Evolutionary conservation across 805 yeast species (phyloP), one percentile per base, ranked within the genome.

Genomic region (Metschnikowia arizonensis): DNA sequence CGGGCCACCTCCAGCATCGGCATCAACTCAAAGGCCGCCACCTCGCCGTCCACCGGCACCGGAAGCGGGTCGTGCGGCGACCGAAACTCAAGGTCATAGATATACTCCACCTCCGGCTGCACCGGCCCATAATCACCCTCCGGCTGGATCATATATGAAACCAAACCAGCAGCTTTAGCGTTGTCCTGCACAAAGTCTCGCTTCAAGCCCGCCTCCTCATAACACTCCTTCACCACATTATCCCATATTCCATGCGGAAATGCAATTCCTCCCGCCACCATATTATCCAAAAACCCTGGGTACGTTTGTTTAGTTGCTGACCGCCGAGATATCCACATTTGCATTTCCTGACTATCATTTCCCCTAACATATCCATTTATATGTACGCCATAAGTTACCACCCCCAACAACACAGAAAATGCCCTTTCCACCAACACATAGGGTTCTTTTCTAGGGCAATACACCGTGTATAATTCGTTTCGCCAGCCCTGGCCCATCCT

Each of bases 241-340:
- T 88, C 96, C 58, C 71, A 66, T 2, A 81, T 68, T 0, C 89
- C 88, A 52, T 78, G 71, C 0, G 96, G 96, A 61, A 83, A 74
- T 0, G 95, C 97, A 3, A 93, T 58, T 0, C 99, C 99, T 1
- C 99, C 99, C 0, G 96, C 99, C 5, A 93, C 86, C 1, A 95
- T 88, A 62, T 90, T 91, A 62, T 93, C 99, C 31, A 90, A 74
- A 85, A 80, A 84, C 0, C 86, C 85, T 0, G 99, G 98, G 67
- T 79, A 91, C 0, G 99, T 93, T 14, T 83, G 83, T 62, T 93
- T 93, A 1, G 81, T 74, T 4, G 69, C 62, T 0, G 97, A 76
- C 52, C 99, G 69, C 49, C 88, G 69, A 0, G 99, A 96, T 8
- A 91, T 74, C 98, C 98, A 93, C 47, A 85, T 56, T 55, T 78